Evolutionary conservation across 2,329 filamentous ascomycete genomes (phyloP).

Genomic region (Chaetoscypha palmicola): DNA sequence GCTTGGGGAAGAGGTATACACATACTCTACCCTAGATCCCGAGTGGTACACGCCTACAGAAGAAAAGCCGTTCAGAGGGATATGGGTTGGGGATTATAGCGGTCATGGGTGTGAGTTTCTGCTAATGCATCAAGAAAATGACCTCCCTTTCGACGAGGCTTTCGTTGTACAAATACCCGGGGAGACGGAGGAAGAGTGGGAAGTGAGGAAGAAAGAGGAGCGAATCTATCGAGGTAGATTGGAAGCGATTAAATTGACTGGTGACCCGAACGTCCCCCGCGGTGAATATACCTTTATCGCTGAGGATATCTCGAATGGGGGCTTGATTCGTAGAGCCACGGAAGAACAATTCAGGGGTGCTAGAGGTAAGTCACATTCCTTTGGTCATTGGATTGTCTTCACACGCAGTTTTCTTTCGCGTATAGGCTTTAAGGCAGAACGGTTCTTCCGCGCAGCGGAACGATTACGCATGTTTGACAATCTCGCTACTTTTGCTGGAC

Average conservation of each 20-base stretch:
- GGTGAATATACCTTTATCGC: slow-evolving; percentile 78
- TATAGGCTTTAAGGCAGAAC: too few species aligned
- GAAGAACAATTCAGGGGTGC: slow-evolving; percentile 67
- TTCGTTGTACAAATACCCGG: slow-evolving; percentile 34
- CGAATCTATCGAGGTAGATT: slow-evolving; percentile 58
- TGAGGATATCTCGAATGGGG: slow-evolving; percentile 64
- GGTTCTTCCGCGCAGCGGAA: too few species aligned
- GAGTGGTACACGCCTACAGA: slow-evolving; percentile 71
- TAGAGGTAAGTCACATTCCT: slow-evolving; percentile 31
- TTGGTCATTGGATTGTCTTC: background rate
- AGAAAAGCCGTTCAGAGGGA: slow-evolving; percentile 77
- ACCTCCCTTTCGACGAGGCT: slow-evolving; percentile 33
- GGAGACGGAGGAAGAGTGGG: slow-evolving; percentile 42
- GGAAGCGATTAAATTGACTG: slow-evolving; percentile 84
- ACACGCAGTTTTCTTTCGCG: too few species aligned
- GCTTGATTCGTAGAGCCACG: slow-evolving; percentile 55
- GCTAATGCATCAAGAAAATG: slow-evolving; percentile 67
- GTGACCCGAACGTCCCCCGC: slow-evolving; percentile 81
- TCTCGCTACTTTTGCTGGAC: too few species aligned
- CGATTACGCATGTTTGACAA: too few species aligned
- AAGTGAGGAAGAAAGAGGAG: slow-evolving; percentile 38
- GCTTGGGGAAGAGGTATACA: slow-evolving; percentile 50
- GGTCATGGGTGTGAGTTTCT: slow-evolving; percentile 86
- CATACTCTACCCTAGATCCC: slow-evolving; percentile 65
- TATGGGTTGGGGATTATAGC: slow-evolving; percentile 79